Base-by-base conservation (phyloP, 306 rosid species). In the Quercus glauca region DNA sequence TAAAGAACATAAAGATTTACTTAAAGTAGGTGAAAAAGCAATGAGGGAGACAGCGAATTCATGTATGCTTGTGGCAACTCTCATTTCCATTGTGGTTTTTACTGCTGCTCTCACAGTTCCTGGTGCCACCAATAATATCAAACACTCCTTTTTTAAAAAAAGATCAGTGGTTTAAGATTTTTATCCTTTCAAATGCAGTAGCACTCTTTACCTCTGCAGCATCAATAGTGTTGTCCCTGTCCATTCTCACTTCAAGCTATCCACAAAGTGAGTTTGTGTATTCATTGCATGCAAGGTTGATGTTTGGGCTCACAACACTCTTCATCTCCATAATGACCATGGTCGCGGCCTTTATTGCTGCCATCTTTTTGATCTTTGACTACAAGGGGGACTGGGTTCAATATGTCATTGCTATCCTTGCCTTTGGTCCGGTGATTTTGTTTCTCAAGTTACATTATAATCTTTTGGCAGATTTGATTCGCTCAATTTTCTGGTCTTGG, bases 11-110 rank as follows among this genome's bases (percentile, higher is more conserved):
- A n/a, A 14, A 19, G 1, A 11, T 1, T 55, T 80, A 67, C 58
- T 51, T 0, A 1, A 41, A 7, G 53, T 11, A 13, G 70, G 31
- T 0, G 31, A 67, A 41, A 5, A 8, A 1, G 8, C 23, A 4
- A 73, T 20, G 1, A 74, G 55, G 55, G 75, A 4, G 28, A 68
- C 31, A 26, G 61, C 71, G 3, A 56, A 74, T 74, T 78, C 23
- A 55, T 26, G 71, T 74, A 80, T 80, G 83, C 13, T 80, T 26
- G 71, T 80, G 29, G 75, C 75, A 19, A 45, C 79, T 12, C 70
- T 80, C 21, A 26, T 74, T 65, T 49, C 79, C 25, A n/a, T 71
- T 0, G n/a, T 80, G 0, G 73, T 69, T 6, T 63, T 73, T 15
- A 43, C 64, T 1, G 55, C 77, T 2, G 64, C 82, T 4, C 41